Evolutionary conservation across 1,284 basidiomycete genomes (phyloP), one percentile per base, ranked within the genome.

Genomic region (Moesziomyces sp.): DNA sequence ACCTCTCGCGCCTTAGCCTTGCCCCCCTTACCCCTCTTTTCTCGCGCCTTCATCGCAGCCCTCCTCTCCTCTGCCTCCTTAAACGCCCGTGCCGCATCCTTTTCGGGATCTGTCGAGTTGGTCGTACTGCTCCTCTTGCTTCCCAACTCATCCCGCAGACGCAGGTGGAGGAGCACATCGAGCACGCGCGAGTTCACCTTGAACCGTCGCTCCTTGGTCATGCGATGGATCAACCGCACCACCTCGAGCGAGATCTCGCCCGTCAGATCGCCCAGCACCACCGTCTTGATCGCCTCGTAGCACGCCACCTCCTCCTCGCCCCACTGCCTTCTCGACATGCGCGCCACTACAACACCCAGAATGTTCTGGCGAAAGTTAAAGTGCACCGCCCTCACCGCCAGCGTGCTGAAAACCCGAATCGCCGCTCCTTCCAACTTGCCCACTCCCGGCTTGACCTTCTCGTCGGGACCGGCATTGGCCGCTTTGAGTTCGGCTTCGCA

Each of bases 361-460:
- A 99, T 89, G 86, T 99, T 98, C 75, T 90, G 88, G 52, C 93
- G 90, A 85, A 97, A 99, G 87, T 99, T 99, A 89, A 99, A 99
- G 85, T 99, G 95, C 11, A 93, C 92, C 67, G 91, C 90, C 74
- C 93, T 90, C 21, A 88, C 87, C 13, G 95, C 87, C 46, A 99
- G 88, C 4, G 91, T 91, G 84, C 93, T 95, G 88, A 99, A 91
- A 83, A 91, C 93, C 81, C 89, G 90, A 50, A 99, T 86, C 38
- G 91, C 89, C 3, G 53, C 45, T 13, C 49, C 46, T n/a, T 63
- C 60, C 11, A 62, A 28, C 43, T 52, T 56, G 8, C 59, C 53
- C 16, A 91, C 86, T 40, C 49, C 48, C 14, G 58, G 35, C 26
- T 56, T 63, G 10, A 44, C 42, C 18, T 21, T 38, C 18, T 55